Percentiles rank a stretch among this genome's conserved stretches.
Evolutionary conservation across 495 filamentous ascomycete species (phyloP).

Genomic region (Recurvomyces mirabilis): DNA sequence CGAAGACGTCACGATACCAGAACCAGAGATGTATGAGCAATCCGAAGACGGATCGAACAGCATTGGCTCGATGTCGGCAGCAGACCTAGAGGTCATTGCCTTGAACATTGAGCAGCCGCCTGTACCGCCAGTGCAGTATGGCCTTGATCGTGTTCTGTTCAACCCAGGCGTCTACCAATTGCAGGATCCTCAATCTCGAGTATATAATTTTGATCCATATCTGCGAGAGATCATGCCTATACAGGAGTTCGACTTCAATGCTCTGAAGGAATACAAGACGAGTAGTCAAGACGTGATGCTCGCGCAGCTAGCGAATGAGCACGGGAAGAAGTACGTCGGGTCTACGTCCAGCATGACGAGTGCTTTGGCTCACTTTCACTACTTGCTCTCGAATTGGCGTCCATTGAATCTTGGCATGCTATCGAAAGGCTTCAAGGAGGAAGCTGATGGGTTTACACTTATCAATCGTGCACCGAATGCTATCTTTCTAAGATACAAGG

Average conservation of each 20-base stretch:
- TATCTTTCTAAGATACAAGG: slow-evolving; percentile 71
- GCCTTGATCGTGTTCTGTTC: slow-evolving; percentile 82
- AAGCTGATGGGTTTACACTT: slow-evolving; percentile 49
- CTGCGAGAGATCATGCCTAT: slow-evolving; percentile 84
- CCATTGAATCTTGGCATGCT: slow-evolving; percentile 51
- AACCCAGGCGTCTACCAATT: slow-evolving; percentile 90
- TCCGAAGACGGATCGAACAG: background rate
- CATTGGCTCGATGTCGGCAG: background rate
- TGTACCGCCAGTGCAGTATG: slow-evolving; percentile 65
- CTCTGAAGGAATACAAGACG: slow-evolving; percentile 73
- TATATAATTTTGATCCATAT: slow-evolving; percentile 95
- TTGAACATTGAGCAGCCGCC: slow-evolving; percentile 43
- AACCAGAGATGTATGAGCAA: background rate
- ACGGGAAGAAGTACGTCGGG: slow-evolving; percentile 76
- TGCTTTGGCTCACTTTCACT: slow-evolving; percentile 82
- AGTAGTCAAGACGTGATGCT: slow-evolving; percentile 73
- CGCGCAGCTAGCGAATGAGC: slow-evolving; percentile 47
- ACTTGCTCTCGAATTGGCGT: slow-evolving; percentile 75
- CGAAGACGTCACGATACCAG: background rate
- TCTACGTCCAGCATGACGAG: slow-evolving; percentile 96
- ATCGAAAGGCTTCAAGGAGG: slow-evolving; percentile 52
- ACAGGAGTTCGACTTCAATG: slow-evolving; percentile 79
- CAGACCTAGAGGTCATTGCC: slow-evolving; percentile 4
- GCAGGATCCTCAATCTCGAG: slow-evolving; percentile 74
- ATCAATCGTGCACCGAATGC: slow-evolving; percentile 61